A percentile compares a stretch with the other conserved stretches of the same genome.
Conservation (phyloP, 768 basidiomycete genomes). For the Guyanaporus albipodus region DNA sequence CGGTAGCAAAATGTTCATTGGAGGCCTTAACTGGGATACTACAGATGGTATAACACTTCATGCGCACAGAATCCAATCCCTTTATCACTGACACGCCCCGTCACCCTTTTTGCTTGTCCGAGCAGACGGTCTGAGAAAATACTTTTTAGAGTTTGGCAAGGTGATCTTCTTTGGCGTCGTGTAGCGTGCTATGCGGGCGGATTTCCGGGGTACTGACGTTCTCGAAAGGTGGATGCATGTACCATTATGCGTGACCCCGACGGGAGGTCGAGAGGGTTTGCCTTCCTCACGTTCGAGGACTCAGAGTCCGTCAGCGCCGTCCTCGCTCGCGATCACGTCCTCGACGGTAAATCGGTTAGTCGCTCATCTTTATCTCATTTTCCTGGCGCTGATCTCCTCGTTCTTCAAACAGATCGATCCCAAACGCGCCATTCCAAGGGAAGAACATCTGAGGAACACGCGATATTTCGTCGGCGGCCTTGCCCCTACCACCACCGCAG, state of each 20-base stretch:
- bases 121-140: conserved; percentile 59
- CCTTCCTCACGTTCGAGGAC: conserved; percentile 79
- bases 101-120: conserved; percentile 17
- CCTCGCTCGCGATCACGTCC: conserved; percentile 58
- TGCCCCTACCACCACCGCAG: conserved; percentile 61
- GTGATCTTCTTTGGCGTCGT: conserved; percentile 32
- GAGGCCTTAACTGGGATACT: conserved; percentile 89
- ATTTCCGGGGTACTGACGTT: conserved; percentile 14
- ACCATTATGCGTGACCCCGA: conserved; percentile 82
- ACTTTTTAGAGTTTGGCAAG: conserved; percentile 80
- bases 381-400: not conserved
- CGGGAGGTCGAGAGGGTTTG: conserved; percentile 78
- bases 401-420: conserved; percentile 65
- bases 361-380: not conserved
- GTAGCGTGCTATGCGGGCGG: not conserved
- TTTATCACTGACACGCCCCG: conserved; percentile 25
- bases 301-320: conserved; percentile 60
- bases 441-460: conserved; percentile 71
- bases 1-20: conserved; percentile 86
- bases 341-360: conserved; percentile 77
- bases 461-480: conserved; percentile 83
- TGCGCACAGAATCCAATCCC: conserved; percentile 21
- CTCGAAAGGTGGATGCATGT: conserved; percentile 63
- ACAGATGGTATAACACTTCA: conserved; percentile 66
- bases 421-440: conserved; percentile 80